Percentiles rank a stretch among this genome's conserved stretches.
Evolutionary conservation across 108 stramenopile species (phyloP).

Genomic region (Tribonema minus): DNA sequence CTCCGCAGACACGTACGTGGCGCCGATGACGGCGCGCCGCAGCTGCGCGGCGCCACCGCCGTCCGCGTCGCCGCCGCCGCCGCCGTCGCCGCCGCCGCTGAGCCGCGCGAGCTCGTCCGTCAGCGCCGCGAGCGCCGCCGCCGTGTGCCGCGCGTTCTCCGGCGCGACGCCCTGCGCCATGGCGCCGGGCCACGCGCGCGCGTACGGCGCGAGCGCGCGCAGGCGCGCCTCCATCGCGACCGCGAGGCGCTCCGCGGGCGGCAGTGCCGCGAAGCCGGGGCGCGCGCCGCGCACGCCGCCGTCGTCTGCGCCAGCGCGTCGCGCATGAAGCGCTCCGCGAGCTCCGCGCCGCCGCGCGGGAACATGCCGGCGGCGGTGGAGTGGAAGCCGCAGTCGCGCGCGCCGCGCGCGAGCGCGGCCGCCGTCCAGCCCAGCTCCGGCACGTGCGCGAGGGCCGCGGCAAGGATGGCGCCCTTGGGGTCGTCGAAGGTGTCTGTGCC

Average conservation of each 20-base stretch:
- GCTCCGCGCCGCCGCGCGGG: slow-evolving; percentile 13
- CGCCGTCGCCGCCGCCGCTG: slow-evolving; percentile 8
- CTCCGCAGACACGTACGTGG: not conserved
- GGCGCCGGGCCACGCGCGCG: not conserved
- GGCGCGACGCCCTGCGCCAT: not conserved
- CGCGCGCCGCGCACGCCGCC: not conserved
- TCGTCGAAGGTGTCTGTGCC: not conserved
- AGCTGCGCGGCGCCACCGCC: not conserved
- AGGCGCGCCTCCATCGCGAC: not conserved
- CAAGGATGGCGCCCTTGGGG: slow-evolving; percentile 4
- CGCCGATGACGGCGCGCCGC: not conserved
- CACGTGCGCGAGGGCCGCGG: slow-evolving; percentile 16
- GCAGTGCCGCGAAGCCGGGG: not conserved
- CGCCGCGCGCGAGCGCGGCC: slow-evolving; percentile 15
- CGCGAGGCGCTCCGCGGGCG: not conserved
- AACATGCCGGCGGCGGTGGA: slow-evolving; percentile 33
- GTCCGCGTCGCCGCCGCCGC: not conserved
- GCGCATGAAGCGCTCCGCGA: slow-evolving; percentile 7
- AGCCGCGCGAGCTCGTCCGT: slow-evolving; percentile 33
- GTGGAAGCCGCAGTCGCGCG: slow-evolving; percentile 23
- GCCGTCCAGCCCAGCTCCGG: slow-evolving; percentile 2
- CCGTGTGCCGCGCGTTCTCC: slow-evolving; percentile 8
- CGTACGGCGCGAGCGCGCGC: not conserved
- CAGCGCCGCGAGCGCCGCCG: slow-evolving; percentile 21
- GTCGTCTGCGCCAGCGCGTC: not conserved